Percentiles rank a stretch among this genome's conserved stretches.
Conservation (phyloP, 73 alveolate species). For the Breviolum minutum region DNA sequence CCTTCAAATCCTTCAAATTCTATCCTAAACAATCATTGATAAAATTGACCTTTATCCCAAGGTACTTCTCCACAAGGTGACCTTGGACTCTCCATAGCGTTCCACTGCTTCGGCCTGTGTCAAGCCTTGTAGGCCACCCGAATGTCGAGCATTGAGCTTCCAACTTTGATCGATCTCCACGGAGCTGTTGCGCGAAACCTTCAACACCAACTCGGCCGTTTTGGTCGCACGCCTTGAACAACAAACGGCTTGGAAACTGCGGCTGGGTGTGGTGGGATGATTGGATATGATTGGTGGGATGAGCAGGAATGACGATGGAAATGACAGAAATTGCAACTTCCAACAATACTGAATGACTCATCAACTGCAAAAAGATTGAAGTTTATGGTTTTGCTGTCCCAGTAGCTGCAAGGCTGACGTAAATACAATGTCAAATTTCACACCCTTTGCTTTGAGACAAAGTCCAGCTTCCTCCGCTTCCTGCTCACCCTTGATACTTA, state of each 20-base stretch:
- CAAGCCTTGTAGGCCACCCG: conserved; percentile 39
- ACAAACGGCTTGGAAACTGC: not conserved
- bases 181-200: not conserved
- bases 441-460: conserved; percentile 38
- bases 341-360: too few relatives aligned
- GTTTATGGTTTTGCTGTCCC: not conserved
- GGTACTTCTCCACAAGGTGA: conserved; percentile 30
- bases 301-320: too few relatives aligned
- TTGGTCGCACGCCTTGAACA: conserved; percentile 38
- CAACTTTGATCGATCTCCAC: not conserved
- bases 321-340: too few relatives aligned
- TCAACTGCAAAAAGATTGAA: too few relatives aligned
- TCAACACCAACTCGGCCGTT: conserved; percentile 56
- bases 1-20: not conserved
- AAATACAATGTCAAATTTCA: conserved; percentile 26
- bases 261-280: not conserved
- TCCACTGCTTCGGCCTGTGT: conserved; percentile 73
- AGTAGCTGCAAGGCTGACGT: conserved; percentile 55
- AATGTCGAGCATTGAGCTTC: conserved; percentile 57
- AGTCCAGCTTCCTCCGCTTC: conserved; percentile 57
- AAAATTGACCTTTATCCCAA: not conserved
- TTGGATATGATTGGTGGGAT: too few relatives aligned
- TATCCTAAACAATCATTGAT: too few relatives aligned
- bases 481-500: conserved; percentile 56
- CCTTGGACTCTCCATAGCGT: conserved; percentile 69